Percentiles rank a stretch among this genome's conserved stretches.
Conservation (phyloP, 305 asterid species). For the Ilex paraguariensis region DNA sequence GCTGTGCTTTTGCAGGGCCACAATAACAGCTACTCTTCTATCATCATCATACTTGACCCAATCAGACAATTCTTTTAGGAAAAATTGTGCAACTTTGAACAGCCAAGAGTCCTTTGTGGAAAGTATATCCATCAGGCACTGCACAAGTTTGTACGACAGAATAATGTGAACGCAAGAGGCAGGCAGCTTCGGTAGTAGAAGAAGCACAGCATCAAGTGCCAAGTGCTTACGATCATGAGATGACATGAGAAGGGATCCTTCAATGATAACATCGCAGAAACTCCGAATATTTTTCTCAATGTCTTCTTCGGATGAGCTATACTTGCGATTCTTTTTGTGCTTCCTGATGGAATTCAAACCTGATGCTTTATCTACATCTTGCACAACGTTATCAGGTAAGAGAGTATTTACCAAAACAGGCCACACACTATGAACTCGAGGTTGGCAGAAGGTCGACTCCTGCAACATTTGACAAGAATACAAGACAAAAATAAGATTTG, state of each 20-base stretch:
- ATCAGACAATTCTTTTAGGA: conserved; percentile 70
- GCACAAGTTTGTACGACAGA: conserved; percentile 72
- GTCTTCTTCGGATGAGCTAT: conserved; percentile 67
- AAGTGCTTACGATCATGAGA: conserved; percentile 94
- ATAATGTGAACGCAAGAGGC: conserved; percentile 46
- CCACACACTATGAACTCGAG: conserved; percentile 88
- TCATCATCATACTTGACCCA: conserved; percentile 70
- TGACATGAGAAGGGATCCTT: conserved; percentile 76
- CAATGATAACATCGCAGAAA: conserved; percentile 72
- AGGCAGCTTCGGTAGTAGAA: conserved; percentile 74
- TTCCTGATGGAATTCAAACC: conserved; percentile 49
- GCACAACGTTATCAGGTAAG: conserved; percentile 51
- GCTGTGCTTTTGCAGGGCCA: conserved; percentile 88
- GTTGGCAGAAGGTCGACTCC: conserved; percentile 96
- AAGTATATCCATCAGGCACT: conserved; percentile 83
- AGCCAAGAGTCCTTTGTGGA: conserved; percentile 86
- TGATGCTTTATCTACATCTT: conserved; percentile 49
- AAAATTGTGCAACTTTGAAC: conserved; percentile 70
- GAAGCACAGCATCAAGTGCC: conserved; percentile 69
- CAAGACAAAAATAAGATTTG: conserved; percentile 1
- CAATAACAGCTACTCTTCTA: conserved; percentile 74
- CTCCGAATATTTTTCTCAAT: conserved; percentile 48
- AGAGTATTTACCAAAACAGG: conserved; percentile 59
- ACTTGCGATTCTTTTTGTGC: conserved; percentile 68
- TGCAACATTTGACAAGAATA: conserved; percentile 28